These are phyloP conservation scores for Jamesozyma spencerorum DNA, from an alignment of 805 yeast species.

Conservation along the genomic window DNA sequence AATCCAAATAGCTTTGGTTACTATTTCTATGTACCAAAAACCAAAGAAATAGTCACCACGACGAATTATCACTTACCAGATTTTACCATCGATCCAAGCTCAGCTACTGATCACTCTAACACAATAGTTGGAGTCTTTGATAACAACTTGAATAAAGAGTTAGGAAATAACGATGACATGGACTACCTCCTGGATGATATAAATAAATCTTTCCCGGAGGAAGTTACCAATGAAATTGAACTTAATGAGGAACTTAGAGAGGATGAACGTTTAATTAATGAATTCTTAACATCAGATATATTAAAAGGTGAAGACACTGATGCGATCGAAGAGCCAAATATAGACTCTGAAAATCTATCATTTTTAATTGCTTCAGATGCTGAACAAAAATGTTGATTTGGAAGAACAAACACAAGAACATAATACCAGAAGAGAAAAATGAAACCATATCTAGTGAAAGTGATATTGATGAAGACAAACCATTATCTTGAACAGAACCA, in stretches of 20 bases:
- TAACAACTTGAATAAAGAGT: not conserved
- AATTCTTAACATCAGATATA: not conserved
- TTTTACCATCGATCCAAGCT: not conserved
- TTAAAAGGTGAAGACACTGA: not conserved
- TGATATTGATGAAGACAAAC: too few species aligned
- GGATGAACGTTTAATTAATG: not conserved
- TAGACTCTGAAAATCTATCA: not conserved
- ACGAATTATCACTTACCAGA: not conserved
- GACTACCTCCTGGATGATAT: not conserved
- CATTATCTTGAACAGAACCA: too few species aligned
- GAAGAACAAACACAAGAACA: too few species aligned
- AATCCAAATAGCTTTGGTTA: not conserved
- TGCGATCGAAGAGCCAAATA: not conserved
- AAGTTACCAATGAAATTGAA: not conserved
- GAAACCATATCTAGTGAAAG: too few species aligned
- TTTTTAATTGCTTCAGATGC: not conserved
- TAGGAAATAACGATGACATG: not conserved
- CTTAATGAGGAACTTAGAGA: not conserved
- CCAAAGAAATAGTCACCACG: not conserved
- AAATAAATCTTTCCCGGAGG: not conserved
- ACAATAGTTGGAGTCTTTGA: constrained; percentile 3
- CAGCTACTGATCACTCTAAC: not conserved
- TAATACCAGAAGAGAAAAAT: too few species aligned
- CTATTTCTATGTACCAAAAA: not conserved
- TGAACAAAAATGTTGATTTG: too few species aligned